Base-by-base conservation (phyloP, 2,329 filamentous ascomycete species). In the Phyllosticta capitalensis region DNA sequence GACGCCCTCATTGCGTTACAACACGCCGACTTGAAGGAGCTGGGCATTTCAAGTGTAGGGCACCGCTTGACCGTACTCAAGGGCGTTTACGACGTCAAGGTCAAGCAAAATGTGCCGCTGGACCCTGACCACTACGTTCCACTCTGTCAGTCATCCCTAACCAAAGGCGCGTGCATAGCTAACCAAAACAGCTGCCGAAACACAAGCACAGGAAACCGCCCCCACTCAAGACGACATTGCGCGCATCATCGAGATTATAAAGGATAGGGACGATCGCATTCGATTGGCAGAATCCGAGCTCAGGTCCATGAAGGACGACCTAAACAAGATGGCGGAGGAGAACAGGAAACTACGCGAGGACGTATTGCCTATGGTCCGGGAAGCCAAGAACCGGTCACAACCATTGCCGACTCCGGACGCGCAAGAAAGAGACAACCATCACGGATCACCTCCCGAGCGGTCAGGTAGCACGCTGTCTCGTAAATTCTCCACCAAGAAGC, bases 21-120 rank as follows among this genome's bases (percentile, higher is more conserved):
- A 64, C 94, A 97, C 71, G 89, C 95, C 60, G 92, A 97, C 71
- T 79, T 99, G 67, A 96, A 95, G 75, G 90, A 95, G 70, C 92
- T 97, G 86, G 92, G 92, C 54, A 89, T 99, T 64, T 79, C 81
- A 63, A 97, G 92, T 75, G 90, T 96, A 54, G 94, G 94, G 49
- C 94, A 99, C 76, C 87, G 94, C 62, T 80, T 99, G 67, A 95
- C 91, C 21, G 95, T 99, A 61, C 81, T 99, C 61, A 97, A 96
- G 77, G 92, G 86, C 67, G 91, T 97, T 58, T 97, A 96, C 76
- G 92, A 97, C 69, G 87, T 94, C 69, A 99, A 99, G 77, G 87
- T 92, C 72, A 90, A 90, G 64, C 92, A 96, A 69, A 91, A 95
- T 67, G 84, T 97, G 62, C 88, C 90, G 17, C 83, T 96, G 67